Evolutionary conservation across 2,329 filamentous ascomycete genomes (phyloP).

Genomic region (Microcyclosporella mali): DNA sequence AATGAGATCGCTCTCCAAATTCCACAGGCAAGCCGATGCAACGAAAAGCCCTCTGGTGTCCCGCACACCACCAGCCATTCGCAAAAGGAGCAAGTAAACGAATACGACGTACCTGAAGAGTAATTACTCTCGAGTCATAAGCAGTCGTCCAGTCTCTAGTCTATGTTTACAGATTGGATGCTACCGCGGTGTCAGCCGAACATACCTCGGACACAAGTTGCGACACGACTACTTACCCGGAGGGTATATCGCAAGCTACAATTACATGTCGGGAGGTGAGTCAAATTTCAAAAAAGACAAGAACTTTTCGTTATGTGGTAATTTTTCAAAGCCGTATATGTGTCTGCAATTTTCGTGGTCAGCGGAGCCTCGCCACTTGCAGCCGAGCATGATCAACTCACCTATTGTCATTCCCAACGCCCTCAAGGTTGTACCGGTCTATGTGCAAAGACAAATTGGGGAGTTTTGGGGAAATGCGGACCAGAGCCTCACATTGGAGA

Average conservation of each 20-base stretch:
- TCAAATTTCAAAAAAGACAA: conserved; percentile 1
- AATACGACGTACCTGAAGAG: conserved; percentile 17
- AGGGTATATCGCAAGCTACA: conserved; percentile 19
- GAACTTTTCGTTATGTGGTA: no score
- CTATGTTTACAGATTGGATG: conserved; percentile 29
- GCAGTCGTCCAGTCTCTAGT: conserved; percentile 28
- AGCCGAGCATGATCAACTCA: conserved; percentile 8
- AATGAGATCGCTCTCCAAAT: no score
- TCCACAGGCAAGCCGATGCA: no score
- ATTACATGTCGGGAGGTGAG: conserved; percentile 25
- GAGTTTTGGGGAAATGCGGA: conserved; percentile 4
- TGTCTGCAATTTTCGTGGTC: conserved; percentile 11
- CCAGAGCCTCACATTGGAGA: conserved; percentile 17
- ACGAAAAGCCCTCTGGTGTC: background rate
- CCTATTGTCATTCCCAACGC: conserved; percentile 27
- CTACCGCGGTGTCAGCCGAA: conserved; percentile 2
- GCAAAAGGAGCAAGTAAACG: conserved; percentile 2
- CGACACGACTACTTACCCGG: conserved; percentile 11
- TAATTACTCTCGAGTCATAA: conserved; percentile 22
- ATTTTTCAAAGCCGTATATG: conserved; percentile 16
- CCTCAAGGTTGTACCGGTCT: conserved; percentile 13
- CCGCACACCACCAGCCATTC: background rate
- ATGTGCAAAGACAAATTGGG: conserved; percentile 15
- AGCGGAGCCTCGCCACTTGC: conserved; percentile 5
- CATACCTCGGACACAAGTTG: no score